Evolutionary conservation across 2,329 filamentous ascomycete genomes (phyloP).

Genomic region (Aspergillus sp.): DNA sequence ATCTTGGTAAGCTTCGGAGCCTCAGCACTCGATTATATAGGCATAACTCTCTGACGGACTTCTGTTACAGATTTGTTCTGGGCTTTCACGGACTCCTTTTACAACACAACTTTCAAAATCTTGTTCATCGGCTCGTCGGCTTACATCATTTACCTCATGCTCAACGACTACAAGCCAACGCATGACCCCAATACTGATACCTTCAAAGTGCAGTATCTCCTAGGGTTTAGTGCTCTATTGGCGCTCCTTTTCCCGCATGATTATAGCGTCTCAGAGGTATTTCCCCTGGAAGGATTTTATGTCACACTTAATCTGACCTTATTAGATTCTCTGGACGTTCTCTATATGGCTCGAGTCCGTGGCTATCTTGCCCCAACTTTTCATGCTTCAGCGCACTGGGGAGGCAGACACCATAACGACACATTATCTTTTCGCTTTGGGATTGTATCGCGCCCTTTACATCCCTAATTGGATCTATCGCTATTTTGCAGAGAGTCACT

Average conservation of each 20-base stretch:
- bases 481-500: slow-evolving; percentile 76
- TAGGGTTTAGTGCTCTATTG: slow-evolving; percentile 76
- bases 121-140: slow-evolving; percentile 87
- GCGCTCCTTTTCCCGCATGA: slow-evolving; percentile 82
- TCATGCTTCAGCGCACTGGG: slow-evolving; percentile 96
- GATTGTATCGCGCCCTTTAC: slow-evolving; percentile 87
- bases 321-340: slow-evolving; percentile 90
- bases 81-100: slow-evolving; percentile 75
- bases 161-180: slow-evolving; percentile 94
- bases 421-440: slow-evolving; percentile 93
- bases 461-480: slow-evolving; percentile 99
- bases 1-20: slow-evolving; percentile 66
- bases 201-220: slow-evolving; percentile 92
- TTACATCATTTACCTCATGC: slow-evolving; percentile 98
- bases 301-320: slow-evolving; percentile 18
- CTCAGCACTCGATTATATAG: slow-evolving; percentile 1
- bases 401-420: slow-evolving; percentile 99
- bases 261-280: slow-evolving; percentile 71
- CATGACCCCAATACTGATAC: slow-evolving; percentile 97
- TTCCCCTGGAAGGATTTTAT: slow-evolving; percentile 8
- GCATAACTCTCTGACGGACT: neutral
- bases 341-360: slow-evolving; percentile 98
- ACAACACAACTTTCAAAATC: slow-evolving; percentile 95
- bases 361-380: slow-evolving; percentile 93
- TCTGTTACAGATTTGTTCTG: slow-evolving; percentile 72